phyloP scores from a whole-genome alignment of 805 yeast genomes.

The Candida verbasci region DNA sequence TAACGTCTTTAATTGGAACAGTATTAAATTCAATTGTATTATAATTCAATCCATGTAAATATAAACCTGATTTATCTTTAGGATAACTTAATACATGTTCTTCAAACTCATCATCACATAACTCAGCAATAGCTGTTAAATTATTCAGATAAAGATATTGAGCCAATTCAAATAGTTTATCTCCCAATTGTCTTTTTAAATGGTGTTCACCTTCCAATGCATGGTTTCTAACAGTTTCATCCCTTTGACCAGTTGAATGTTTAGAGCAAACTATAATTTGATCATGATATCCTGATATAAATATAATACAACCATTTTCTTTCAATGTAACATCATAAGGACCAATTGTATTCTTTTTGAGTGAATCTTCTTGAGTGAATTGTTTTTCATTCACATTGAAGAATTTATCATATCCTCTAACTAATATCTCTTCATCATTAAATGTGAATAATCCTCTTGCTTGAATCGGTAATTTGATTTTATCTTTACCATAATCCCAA shows the following conservation, averaged over 20 bases:
- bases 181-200: constrained; percentile 49
- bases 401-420: constrained; percentile 92
- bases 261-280: constrained; percentile 89
- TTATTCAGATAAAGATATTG: constrained; percentile 43
- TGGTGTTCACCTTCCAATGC: constrained; percentile 66
- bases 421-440: constrained; percentile 45
- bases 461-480: constrained; percentile 55
- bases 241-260: constrained; percentile 74
- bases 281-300: constrained; percentile 70
- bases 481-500: constrained; percentile 71
- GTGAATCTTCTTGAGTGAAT: constrained; percentile 44
- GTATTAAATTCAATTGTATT: constrained; percentile 66
- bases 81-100: constrained; percentile 85
- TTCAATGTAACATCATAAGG: constrained; percentile 81
- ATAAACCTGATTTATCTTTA: constrained; percentile 68
- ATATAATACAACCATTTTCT: constrained; percentile 91
- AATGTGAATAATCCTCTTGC: constrained; percentile 83
- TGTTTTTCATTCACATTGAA: constrained; percentile 72
- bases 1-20: constrained; percentile 55
- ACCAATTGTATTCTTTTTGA: constrained; percentile 51
- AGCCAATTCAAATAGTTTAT: constrained; percentile 50
- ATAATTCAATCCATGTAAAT: constrained; percentile 81
- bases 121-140: constrained; percentile 85
- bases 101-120: constrained; percentile 89
- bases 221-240: constrained; percentile 57